Evolutionary conservation across 2,329 filamentous ascomycete species (phyloP).

Genomic region (Cladobotryum mycophilum): DNA sequence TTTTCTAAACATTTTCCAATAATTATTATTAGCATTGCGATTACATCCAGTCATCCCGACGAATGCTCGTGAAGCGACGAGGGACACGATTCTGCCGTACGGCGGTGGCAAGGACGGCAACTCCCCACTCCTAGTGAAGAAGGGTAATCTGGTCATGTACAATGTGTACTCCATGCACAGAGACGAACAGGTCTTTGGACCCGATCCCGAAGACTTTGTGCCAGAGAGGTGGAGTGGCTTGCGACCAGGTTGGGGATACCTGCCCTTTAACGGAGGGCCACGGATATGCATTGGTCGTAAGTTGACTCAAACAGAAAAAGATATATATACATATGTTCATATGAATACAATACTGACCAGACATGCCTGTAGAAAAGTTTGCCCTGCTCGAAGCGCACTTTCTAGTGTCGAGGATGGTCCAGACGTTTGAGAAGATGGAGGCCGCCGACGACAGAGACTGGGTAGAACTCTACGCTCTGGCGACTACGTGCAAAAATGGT

Average conservation of each 20-base stretch:
- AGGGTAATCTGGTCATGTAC: constrained; percentile 40
- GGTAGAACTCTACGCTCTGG: constrained; percentile 29
- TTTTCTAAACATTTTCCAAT: background rate
- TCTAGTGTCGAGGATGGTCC: constrained; percentile 28
- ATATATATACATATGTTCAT: no score
- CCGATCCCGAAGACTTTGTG: constrained; percentile 31
- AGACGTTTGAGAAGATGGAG: constrained; percentile 24
- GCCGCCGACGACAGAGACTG: constrained; percentile 24
- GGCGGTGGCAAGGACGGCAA: constrained; percentile 45
- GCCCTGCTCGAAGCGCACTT: constrained; percentile 30
- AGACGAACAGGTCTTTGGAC: constrained; percentile 30
- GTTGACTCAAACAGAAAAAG: constrained; percentile 7
- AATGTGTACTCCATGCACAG: constrained; percentile 38
- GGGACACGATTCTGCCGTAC: constrained; percentile 43
- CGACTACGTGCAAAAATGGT: constrained; percentile 29
- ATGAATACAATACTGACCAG: constrained; percentile 3
- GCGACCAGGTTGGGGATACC: constrained; percentile 35
- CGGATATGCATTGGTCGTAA: constrained; percentile 40
- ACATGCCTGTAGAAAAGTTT: constrained; percentile 26
- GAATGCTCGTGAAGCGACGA: constrained; percentile 33
- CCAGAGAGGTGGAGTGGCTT: constrained; percentile 37
- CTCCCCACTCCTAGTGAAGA: constrained; percentile 42
- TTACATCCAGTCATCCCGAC: constrained; percentile 44
- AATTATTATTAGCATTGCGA: constrained; percentile 33
- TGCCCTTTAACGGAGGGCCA: constrained; percentile 42